A percentile compares a stretch with the other conserved stretches of the same genome.
Evolutionary conservation across 1,284 basidiomycete genomes (phyloP).

Genomic region (Pterulicium gracile): DNA sequence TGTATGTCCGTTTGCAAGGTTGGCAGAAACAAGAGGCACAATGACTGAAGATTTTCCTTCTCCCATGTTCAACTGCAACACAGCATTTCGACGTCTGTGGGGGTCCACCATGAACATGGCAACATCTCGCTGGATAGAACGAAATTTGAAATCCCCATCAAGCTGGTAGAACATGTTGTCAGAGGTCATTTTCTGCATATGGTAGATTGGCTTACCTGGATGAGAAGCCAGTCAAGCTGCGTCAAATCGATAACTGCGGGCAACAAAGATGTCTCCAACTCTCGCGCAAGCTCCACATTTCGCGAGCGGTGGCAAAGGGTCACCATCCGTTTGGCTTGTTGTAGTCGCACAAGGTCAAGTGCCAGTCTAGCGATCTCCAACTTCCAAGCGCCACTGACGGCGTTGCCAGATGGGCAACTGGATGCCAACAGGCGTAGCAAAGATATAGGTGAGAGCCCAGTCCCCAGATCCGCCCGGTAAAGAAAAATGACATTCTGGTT

Average conservation of each 20-base stretch:
- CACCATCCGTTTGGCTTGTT: constrained; percentile 23
- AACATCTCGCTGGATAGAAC: constrained; percentile 28
- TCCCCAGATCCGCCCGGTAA: neutral
- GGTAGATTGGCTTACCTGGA: constrained; percentile 15
- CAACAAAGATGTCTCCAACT: constrained; percentile 18
- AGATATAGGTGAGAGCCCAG: neutral
- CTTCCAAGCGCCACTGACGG: too few species aligned
- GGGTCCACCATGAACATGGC: constrained; percentile 39
- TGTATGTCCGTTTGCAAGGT: constrained; percentile 29
- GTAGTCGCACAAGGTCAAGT: constrained; percentile 18
- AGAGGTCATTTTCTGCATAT: neutral
- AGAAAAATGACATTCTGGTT: too few species aligned
- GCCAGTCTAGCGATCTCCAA: constrained; percentile 17
- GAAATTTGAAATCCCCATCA: constrained; percentile 29
- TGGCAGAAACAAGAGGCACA: constrained; percentile 28
- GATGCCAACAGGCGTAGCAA: constrained; percentile 16
- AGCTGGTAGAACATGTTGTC: constrained; percentile 20
- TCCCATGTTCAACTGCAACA: constrained; percentile 47
- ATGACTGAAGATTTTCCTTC: constrained; percentile 50
- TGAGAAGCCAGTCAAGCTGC: constrained; percentile 33
- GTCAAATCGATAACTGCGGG: constrained; percentile 11
- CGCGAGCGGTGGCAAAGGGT: constrained; percentile 8
- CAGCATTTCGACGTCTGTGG: constrained; percentile 18
- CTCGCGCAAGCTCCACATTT: constrained; percentile 23
- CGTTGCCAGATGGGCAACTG: too few species aligned